These are phyloP conservation scores for Aspergillus bombycis DNA, from an alignment of 2,329 filamentous ascomycete species.

Conservation along the genomic window DNA sequence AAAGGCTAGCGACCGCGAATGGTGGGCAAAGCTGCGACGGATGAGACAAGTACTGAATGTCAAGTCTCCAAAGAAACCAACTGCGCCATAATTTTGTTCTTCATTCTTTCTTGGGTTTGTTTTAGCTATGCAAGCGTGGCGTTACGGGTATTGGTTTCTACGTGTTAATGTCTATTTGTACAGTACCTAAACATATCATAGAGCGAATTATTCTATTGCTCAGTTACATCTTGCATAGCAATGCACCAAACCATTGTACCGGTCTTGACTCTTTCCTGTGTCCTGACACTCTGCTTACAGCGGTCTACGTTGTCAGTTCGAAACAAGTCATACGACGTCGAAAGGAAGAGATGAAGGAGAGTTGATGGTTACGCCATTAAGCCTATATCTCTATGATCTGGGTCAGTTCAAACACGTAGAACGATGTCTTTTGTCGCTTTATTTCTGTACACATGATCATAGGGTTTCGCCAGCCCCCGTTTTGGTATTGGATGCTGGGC, in stretches of 20 bases:
- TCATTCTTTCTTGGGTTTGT: background rate
- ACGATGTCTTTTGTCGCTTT: background rate
- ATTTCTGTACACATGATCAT: background rate
- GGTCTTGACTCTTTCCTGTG: background rate
- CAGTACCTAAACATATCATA: conserved; percentile 1
- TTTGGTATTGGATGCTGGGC: background rate
- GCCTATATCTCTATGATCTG: background rate
- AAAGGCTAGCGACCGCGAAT: conserved; percentile 69
- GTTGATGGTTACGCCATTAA: background rate
- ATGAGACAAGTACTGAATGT: conserved; percentile 73
- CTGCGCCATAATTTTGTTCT: conserved; percentile 13
- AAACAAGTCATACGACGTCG: background rate
- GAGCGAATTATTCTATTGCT: background rate
- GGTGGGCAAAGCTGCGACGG: conserved; percentile 70
- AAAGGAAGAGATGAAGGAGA: background rate
- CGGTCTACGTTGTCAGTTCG: background rate
- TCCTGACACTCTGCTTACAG: background rate
- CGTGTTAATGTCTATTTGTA: conserved; percentile 7
- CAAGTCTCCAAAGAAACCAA: conserved; percentile 57
- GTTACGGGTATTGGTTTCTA: conserved; percentile 14
- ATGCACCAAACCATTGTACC: background rate
- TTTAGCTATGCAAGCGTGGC: conserved; percentile 19
- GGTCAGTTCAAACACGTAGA: background rate
- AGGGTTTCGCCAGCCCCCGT: background rate
- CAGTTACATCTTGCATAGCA: background rate